Evolutionary conservation across 305 asterid genomes (phyloP).

Genomic region (Solanum aculeatissimum): DNA sequence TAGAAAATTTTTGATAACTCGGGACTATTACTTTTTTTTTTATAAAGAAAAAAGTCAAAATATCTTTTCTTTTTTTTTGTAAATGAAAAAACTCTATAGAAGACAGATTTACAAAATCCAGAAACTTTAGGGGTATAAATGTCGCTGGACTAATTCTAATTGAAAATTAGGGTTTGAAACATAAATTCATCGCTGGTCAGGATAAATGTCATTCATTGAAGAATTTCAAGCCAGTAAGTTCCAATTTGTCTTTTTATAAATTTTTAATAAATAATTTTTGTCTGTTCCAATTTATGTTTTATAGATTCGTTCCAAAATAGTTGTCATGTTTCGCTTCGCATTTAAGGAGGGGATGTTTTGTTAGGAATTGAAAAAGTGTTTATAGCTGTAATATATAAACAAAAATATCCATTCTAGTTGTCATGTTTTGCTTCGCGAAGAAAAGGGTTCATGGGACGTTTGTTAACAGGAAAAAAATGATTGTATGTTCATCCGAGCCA

Average conservation of each 20-base stretch:
- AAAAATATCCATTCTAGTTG: background rate
- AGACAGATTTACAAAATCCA: background rate
- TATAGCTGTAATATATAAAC: background rate
- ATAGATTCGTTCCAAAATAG: background rate
- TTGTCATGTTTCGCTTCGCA: background rate
- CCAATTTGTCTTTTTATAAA: background rate
- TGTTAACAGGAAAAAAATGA: no score
- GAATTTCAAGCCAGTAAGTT: slow-evolving; percentile 9
- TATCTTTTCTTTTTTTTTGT: background rate
- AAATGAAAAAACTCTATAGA: background rate
- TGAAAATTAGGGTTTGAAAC: slow-evolving; percentile 6
- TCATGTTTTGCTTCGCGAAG: no score
- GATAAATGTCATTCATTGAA: slow-evolving; percentile 10
- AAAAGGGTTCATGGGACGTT: no score
- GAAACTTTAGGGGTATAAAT: background rate
- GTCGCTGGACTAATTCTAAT: background rate
- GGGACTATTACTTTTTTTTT: no score
- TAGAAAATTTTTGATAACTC: no score
- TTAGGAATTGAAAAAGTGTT: background rate
- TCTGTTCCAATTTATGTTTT: background rate
- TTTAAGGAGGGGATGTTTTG: background rate
- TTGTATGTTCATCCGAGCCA: background rate
- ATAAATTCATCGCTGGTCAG: background rate
- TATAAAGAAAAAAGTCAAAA: no score
- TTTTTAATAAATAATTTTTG: background rate